These are phyloP conservation scores for Metroxylon sagu DNA, from an alignment of 176 grass and related monocot species.

Conservation along the genomic window DNA sequence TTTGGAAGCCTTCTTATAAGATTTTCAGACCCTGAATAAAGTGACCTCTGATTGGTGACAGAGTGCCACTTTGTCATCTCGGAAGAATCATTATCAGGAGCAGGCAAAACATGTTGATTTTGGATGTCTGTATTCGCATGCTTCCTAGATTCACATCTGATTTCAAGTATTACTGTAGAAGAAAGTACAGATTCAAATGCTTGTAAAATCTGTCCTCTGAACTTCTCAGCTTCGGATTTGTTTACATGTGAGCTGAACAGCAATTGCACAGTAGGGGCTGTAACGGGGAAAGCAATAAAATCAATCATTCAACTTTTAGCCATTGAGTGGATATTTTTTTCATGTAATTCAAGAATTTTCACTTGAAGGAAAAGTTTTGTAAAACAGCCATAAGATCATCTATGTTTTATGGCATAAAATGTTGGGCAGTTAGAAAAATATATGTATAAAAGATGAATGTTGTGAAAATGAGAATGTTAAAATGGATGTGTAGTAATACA, in stretches of 20 bases:
- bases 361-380: no score
- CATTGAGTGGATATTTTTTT: no score
- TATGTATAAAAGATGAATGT: no score
- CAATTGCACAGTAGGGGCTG: constrained; percentile 77
- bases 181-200: constrained; percentile 85
- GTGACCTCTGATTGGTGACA: constrained; percentile 46
- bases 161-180: constrained; percentile 84
- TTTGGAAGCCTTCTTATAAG: constrained; percentile 41
- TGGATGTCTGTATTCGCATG: constrained; percentile 8
- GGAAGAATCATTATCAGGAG: constrained; percentile 28
- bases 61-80: constrained; percentile 50
- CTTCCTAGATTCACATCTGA: constrained; percentile 55
- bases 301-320: constrained; percentile 5
- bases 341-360: no score
- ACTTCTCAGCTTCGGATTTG: constrained; percentile 81
- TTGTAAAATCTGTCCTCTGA: constrained; percentile 68
- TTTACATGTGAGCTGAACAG: constrained; percentile 54
- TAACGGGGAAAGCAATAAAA: constrained; percentile 16
- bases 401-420: no score
- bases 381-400: no score
- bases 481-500: no score
- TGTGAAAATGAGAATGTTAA: no score
- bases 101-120: constrained; percentile 30
- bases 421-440: no score
- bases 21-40: constrained; percentile 49